Evolutionary conservation across 257 asterid genomes (phyloP).

Genomic region (Buddleja alternifolia): DNA sequence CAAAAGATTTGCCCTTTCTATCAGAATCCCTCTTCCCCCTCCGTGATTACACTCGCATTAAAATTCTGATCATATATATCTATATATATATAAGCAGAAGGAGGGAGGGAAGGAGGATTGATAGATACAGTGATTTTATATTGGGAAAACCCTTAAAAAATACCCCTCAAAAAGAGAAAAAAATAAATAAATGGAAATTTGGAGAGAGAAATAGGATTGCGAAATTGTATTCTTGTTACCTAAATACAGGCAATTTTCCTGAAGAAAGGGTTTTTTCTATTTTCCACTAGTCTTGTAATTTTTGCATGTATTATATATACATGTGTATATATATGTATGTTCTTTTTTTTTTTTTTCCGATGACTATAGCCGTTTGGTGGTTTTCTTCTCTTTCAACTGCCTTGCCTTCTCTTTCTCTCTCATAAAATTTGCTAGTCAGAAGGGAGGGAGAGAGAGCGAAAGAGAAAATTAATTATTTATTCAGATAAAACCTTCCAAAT

Average conservation of each 20-base stretch:
- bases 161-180: slow-evolving; percentile 20
- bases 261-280: slow-evolving; percentile 27
- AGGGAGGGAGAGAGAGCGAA: background rate
- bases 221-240: slow-evolving; percentile 22
- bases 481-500: slow-evolving; percentile 14
- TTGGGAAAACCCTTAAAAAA: background rate
- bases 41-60: slow-evolving; percentile 27
- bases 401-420: slow-evolving; percentile 11
- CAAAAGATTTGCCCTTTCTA: background rate
- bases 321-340: background rate
- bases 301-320: background rate
- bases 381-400: background rate
- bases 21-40: slow-evolving; percentile 26
- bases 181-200: slow-evolving; percentile 31
- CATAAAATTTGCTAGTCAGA: slow-evolving; percentile 12
- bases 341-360: background rate
- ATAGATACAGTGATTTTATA: background rate
- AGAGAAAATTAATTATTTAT: slow-evolving; percentile 13
- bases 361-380: slow-evolving; percentile 3
- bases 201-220: slow-evolving; percentile 34
- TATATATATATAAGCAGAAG: slow-evolving; percentile 33
- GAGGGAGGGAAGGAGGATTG: slow-evolving; percentile 22
- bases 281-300: slow-evolving; percentile 16
- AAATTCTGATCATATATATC: slow-evolving; percentile 27
- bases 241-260: slow-evolving; percentile 27